Evolutionary conservation across 345 rosid genomes (phyloP).

Genomic region (Populus tremula): DNA sequence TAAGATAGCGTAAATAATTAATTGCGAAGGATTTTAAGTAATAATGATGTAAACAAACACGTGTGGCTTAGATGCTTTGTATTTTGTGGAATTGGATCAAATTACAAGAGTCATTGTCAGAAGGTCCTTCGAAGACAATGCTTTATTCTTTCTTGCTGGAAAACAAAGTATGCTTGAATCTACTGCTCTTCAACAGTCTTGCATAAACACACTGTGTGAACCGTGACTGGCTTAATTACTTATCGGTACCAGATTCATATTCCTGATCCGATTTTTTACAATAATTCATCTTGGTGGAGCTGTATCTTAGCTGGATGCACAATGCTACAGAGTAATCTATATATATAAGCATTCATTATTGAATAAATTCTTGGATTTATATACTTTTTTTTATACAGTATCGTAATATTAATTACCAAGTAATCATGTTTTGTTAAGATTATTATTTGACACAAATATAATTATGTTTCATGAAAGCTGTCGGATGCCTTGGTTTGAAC

Average conservation of each 20-base stretch:
- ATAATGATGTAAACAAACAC: neutral
- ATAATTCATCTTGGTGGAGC: neutral
- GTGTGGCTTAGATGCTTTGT: neutral
- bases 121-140: neutral
- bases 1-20: too few species aligned
- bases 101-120: neutral
- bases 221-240: neutral
- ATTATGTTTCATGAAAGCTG: too few species aligned
- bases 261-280: neutral
- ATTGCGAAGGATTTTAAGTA: too few species aligned
- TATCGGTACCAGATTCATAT: neutral
- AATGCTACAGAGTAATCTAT: neutral
- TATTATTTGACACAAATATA: too few species aligned
- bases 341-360: too few species aligned
- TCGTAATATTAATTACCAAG: too few species aligned
- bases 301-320: conserved; percentile 5
- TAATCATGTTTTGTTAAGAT: too few species aligned
- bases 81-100: neutral
- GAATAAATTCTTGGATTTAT: too few species aligned
- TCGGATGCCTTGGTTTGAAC: too few species aligned
- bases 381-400: too few species aligned
- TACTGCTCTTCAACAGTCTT: neutral
- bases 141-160: neutral
- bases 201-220: neutral
- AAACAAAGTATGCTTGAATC: neutral